A percentile compares a stretch with the other conserved stretches of the same genome.
phyloP scores from a whole-genome alignment of 2,329 filamentous ascomycete species.

The Elsinoe batatas region DNA sequence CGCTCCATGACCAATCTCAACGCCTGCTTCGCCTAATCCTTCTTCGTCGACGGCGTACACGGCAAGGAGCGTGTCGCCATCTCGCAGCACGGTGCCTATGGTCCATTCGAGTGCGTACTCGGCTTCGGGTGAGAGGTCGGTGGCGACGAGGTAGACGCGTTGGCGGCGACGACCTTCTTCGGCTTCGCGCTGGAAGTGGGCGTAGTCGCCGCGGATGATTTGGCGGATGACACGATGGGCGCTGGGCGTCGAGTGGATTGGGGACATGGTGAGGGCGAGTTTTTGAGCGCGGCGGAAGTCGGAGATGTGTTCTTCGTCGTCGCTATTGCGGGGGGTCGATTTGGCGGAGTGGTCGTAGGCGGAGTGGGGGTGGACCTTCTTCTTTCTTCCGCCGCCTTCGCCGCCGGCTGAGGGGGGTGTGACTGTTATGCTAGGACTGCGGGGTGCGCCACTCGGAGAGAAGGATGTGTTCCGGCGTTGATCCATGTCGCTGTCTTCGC shows the following conservation, averaged over 20 bases:
- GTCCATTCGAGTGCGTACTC: slow-evolving; percentile 96
- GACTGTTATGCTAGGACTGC: slow-evolving; percentile 22
- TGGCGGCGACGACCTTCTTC: slow-evolving; percentile 69
- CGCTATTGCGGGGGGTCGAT: slow-evolving; percentile 62
- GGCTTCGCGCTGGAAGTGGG: slow-evolving; percentile 63
- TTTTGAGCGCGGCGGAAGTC: slow-evolving; percentile 85
- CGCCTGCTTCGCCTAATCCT: slow-evolving; percentile 35
- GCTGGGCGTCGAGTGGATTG: slow-evolving; percentile 64
- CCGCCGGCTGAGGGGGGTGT: slow-evolving; percentile 17
- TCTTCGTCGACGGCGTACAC: slow-evolving; percentile 94
- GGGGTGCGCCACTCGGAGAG: slow-evolving; percentile 11
- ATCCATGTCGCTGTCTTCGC: slow-evolving; percentile 14
- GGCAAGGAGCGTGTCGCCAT: slow-evolving; percentile 86
- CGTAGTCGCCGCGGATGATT: slow-evolving; percentile 80
- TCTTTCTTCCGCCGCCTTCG: slow-evolving; percentile 25
- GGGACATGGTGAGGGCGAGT: slow-evolving; percentile 69
- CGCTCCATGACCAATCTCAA: slow-evolving; percentile 59
- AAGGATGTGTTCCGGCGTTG: neutral
- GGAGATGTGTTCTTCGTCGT: slow-evolving; percentile 72
- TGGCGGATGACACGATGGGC: slow-evolving; percentile 77
- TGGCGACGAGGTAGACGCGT: slow-evolving; percentile 90
- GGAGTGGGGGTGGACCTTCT: slow-evolving; percentile 62
- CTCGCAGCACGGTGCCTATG: slow-evolving; percentile 84
- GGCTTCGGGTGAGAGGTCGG: slow-evolving; percentile 86
- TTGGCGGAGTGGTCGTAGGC: slow-evolving; percentile 64